A percentile compares a stretch with the other conserved stretches of the same genome.
Evolutionary conservation across 23 red algal species (phyloP).

Genomic region (Chondrus crispus): DNA sequence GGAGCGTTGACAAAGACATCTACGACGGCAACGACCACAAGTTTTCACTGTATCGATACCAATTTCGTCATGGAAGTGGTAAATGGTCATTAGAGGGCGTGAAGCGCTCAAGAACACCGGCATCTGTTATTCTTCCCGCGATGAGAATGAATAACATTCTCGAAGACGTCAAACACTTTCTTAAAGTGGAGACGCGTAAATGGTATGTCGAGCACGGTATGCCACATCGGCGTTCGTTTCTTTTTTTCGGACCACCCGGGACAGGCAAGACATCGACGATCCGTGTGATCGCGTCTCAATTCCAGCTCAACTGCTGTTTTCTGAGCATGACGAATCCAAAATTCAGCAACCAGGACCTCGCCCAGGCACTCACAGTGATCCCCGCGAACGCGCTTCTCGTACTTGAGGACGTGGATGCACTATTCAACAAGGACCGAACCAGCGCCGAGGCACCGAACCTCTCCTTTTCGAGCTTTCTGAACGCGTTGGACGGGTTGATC

Average conservation of each 20-base stretch:
- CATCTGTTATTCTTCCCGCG: constrained; percentile 20
- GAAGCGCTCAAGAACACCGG: not conserved
- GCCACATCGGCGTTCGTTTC: constrained; percentile 25
- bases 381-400: constrained; percentile 26
- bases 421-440: constrained; percentile 38
- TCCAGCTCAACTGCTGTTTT: constrained; percentile 34
- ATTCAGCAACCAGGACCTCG: constrained; percentile 51
- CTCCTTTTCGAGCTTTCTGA: constrained; percentile 65
- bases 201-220: constrained; percentile 53
- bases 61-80: not conserved
- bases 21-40: not conserved
- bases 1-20: constrained; percentile 12
- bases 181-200: not conserved
- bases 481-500: constrained; percentile 58
- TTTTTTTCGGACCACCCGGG: constrained; percentile 58
- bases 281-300: constrained; percentile 32
- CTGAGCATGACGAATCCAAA: constrained; percentile 19
- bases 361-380: constrained; percentile 14
- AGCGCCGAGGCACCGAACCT: not conserved
- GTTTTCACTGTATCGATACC: constrained; percentile 28
- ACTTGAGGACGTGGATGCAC: constrained; percentile 55
- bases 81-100: constrained; percentile 33
- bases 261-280: constrained; percentile 54
- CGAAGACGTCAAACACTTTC: constrained; percentile 28
- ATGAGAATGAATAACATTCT: constrained; percentile 19